These are phyloP conservation scores for Amanita bisporigera DNA, from an alignment of 1,284 basidiomycete genomes.

Conservation along the genomic window DNA sequence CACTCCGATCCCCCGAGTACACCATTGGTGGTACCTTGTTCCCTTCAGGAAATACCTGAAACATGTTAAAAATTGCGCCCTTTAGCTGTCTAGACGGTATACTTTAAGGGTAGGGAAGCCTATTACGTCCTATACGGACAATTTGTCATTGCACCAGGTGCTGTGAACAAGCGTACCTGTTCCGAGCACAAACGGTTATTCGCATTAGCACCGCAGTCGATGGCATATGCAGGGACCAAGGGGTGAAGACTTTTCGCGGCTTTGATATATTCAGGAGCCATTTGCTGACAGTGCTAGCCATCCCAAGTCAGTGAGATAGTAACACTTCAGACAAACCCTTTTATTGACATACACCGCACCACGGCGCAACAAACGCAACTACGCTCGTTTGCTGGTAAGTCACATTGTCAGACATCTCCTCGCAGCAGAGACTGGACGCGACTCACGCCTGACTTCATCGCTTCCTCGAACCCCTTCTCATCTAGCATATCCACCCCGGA, in stretches of 20 bases:
- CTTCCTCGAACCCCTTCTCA: slow-evolving; percentile 72
- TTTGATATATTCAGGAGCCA: slow-evolving; percentile 86
- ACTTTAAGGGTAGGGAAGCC: slow-evolving; percentile 94
- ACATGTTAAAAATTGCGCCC: neutral
- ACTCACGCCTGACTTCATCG: slow-evolving; percentile 79
- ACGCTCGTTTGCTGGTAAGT: slow-evolving; percentile 67
- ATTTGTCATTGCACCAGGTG: neutral
- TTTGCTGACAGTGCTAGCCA: slow-evolving; percentile 79
- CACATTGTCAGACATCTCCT: neutral
- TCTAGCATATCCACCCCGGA: slow-evolving; percentile 79
- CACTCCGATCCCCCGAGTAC: slow-evolving; percentile 77
- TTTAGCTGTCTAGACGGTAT: slow-evolving; percentile 14
- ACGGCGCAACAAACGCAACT: slow-evolving; percentile 88
- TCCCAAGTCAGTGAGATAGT: neutral
- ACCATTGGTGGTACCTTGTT: slow-evolving; percentile 64
- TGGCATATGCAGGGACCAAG: slow-evolving; percentile 85
- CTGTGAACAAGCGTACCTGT: slow-evolving; percentile 53
- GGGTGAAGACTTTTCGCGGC: slow-evolving; percentile 83
- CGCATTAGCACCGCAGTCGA: slow-evolving; percentile 90
- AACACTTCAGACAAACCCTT: neutral
- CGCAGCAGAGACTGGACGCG: neutral
- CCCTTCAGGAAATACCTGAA: slow-evolving; percentile 78
- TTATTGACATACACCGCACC: slow-evolving; percentile 82
- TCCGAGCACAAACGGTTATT: slow-evolving; percentile 86
- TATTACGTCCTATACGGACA: slow-evolving; percentile 62